Evolutionary conservation across 2,329 filamentous ascomycete species (phyloP), one percentile per base, ranked within the genome.

Genomic region (Biscogniauxia sp.): DNA sequence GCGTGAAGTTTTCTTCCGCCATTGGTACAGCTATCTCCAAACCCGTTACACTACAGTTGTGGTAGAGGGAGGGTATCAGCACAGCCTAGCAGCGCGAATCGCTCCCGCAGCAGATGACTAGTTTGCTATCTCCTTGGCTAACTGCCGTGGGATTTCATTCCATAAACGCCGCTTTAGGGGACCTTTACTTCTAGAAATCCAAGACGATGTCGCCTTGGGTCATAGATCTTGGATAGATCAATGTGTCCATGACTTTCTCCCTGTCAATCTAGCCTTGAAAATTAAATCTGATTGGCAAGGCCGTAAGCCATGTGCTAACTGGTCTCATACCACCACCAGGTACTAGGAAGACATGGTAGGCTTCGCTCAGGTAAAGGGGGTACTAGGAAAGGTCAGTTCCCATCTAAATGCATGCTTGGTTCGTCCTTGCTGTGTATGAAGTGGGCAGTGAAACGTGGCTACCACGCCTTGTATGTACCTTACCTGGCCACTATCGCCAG

Each of bases 61-160:
- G 55, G 55, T 60, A 58, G 59, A 45, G 58, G 61, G 59, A 45
- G 58, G 61, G 64, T 64, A 53, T 59, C 56, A 62, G 61, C 54
- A 53, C 59, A 51, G 15, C 37, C 11, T n/a, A 45, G 37, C n/a
- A 17, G 37, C 37, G 37, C 15, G 37, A 54, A 53, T 37, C 28
- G 28, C 53, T 56, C 57, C 54, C 32, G 57, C 53, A 59, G 62
- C 55, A 64, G 55, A 63, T 63, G 57, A 26, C 54, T 56, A 60
- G 26, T 60, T 37, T 56, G 23, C 51, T 20, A 55, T 26, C 28
- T 32, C 45, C 55, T 56, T 26, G 25, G 37, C 54, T 54, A 25
- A n/a, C 25, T 45, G 37, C 53, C 53, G 50, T 49, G 15, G 55
- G 26, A 51, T 59, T 54, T 20, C 11, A 8, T 58, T 32, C 51